Base-by-base conservation (phyloP, 2,329 filamentous ascomycete species). In the Diaporthe australafricana region DNA sequence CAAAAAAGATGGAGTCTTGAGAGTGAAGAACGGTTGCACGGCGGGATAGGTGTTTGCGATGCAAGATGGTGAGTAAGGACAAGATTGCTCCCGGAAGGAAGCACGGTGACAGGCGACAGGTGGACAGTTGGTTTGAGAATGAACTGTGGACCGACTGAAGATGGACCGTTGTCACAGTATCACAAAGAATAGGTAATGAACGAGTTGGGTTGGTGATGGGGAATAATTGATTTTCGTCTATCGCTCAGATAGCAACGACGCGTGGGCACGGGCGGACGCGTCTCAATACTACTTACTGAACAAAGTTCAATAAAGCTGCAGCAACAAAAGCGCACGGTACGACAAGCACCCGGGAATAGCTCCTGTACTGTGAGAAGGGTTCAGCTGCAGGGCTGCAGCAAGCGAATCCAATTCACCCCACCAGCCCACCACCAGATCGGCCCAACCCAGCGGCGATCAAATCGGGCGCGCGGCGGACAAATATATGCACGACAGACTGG, bases 311-410 rank as follows among this genome's bases (percentile, higher is more conserved):
- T 60, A 17, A 16, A 42, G 25, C 27, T 20, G 42, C 12, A 35
- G 60, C n/a, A 25, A n/a, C n/a, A n/a, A n/a, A 38, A 22, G n/a
- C 27, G 27, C 60, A 65, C 60, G 38, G 60, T 65, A 45, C 38
- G 60, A 45, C 60, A 50, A 12, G 45, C 30, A 16, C n/a, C 45
- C 30, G 4, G 32, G 14, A 27, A 16, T 20, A 38, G 60, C 25
- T 8, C 30, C 30, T 38, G 30, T 42, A 65, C 60, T 65, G 60
- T 65, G 22, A 25, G 45, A n/a, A 48, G 22, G 60, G 25, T 45
- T 45, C 30, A 65, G 60, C 60, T 45, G 45, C 60, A 65, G n/a
- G 60, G 60, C 45, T 65, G 60, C 60, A 65, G 35, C 60, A 45
- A 17, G 40, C 22, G 12, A 38, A 35, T 22, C 56, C 35, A 60